A percentile compares a stretch with the other conserved stretches of the same genome.
Conservation (phyloP, 1,284 basidiomycete genomes). For the Termitomyces sp. region DNA sequence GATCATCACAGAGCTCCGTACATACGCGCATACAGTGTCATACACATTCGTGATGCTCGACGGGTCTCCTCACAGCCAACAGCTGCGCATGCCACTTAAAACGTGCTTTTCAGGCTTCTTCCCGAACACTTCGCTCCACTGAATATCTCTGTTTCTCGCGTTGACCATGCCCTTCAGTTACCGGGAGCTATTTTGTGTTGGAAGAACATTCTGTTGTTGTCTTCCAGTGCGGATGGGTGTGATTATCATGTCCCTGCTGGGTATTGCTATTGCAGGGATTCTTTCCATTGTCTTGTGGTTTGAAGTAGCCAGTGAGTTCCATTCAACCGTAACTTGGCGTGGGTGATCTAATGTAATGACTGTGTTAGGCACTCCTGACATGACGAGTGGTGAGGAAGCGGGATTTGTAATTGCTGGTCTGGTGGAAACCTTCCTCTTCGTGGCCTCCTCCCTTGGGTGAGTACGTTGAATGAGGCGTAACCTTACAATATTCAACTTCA, state of each 20-base stretch:
- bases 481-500: neutral
- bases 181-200: constrained; percentile 38
- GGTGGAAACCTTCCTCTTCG: constrained; percentile 46
- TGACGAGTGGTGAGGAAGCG: constrained; percentile 35
- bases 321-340: neutral
- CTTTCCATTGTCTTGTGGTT: constrained; percentile 55
- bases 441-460: constrained; percentile 52
- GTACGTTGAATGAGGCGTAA: constrained; percentile 14
- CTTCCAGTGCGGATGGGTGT: constrained; percentile 61
- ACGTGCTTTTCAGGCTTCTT: neutral
- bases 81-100: neutral
- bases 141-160: neutral
- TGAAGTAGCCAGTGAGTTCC: constrained; percentile 48
- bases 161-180: constrained; percentile 37
- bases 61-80: neutral
- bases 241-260: constrained; percentile 46
- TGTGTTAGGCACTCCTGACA: constrained; percentile 27
- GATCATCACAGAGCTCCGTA: neutral
- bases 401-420: constrained; percentile 46
- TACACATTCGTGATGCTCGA: neutral
- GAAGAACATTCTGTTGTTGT: constrained; percentile 55
- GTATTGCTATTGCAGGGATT: constrained; percentile 46
- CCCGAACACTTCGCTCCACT: neutral
- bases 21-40: neutral
- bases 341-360: neutral